These are phyloP conservation scores for Metschnikowia vanudenii DNA, from an alignment of 805 yeast species.

Conservation along the genomic window DNA sequence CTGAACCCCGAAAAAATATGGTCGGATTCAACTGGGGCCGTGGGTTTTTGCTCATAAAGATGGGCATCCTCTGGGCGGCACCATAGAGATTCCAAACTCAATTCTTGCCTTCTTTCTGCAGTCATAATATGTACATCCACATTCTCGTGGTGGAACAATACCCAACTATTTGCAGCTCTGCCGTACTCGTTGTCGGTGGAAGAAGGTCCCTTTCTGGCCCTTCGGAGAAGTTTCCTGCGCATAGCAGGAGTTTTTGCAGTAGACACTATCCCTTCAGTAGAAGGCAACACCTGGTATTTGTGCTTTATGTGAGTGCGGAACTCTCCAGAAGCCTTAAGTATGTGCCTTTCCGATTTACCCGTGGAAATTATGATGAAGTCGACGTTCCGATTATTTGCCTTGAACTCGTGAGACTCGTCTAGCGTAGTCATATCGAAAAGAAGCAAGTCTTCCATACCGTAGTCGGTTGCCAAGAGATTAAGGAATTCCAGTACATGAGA, in stretches of 20 bases:
- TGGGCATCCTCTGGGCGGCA: slow-evolving; percentile 40
- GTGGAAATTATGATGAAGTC: slow-evolving; percentile 57
- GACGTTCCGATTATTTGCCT: slow-evolving; percentile 27
- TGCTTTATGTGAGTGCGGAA: slow-evolving; percentile 59
- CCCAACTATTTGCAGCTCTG: slow-evolving; percentile 70
- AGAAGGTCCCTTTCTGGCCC: slow-evolving; percentile 53
- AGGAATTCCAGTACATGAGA: slow-evolving; percentile 44
- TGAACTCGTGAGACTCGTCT: slow-evolving; percentile 30
- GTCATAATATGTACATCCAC: slow-evolving; percentile 75
- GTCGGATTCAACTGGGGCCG: slow-evolving; percentile 18
- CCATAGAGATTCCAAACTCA: slow-evolving; percentile 75
- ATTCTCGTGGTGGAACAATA: slow-evolving; percentile 71
- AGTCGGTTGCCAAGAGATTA: slow-evolving; percentile 49
- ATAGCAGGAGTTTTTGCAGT: slow-evolving; percentile 45
- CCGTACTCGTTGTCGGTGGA: slow-evolving; percentile 59
- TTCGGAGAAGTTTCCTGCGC: slow-evolving; percentile 43
- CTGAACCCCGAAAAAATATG: slow-evolving; percentile 25
- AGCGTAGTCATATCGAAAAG: slow-evolving; percentile 62
- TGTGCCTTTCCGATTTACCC: slow-evolving; percentile 75
- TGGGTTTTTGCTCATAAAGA: slow-evolving; percentile 22
- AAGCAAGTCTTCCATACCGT: slow-evolving; percentile 63
- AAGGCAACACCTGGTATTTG: slow-evolving; percentile 37
- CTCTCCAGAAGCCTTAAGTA: slow-evolving; percentile 65
- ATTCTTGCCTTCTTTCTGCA: slow-evolving; percentile 58
- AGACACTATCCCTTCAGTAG: slow-evolving; percentile 70